Percentiles rank a stretch among this genome's conserved stretches.
Conservation (phyloP, 2,329 filamentous ascomycete genomes). For the Fusarium coicis region DNA sequence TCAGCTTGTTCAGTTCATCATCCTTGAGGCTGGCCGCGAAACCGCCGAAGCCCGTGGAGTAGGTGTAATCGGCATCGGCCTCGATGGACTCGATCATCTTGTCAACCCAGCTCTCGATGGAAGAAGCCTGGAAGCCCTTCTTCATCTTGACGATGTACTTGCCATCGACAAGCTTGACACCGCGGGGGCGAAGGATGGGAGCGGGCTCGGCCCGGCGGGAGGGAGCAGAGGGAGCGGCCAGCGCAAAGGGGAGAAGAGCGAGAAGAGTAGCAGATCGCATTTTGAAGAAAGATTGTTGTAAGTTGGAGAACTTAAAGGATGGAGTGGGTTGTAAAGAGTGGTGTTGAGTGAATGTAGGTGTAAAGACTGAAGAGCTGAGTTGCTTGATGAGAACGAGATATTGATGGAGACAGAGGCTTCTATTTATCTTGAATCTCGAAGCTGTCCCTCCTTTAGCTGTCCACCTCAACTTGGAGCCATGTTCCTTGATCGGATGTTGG, state of each 20-base stretch:
- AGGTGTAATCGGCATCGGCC: slow-evolving; percentile 48
- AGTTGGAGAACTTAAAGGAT: slow-evolving; percentile 7
- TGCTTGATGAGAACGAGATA: slow-evolving; percentile 16
- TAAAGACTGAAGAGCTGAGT: slow-evolving; percentile 30
- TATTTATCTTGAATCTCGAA: slow-evolving; percentile 34
- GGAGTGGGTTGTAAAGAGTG: slow-evolving; percentile 18
- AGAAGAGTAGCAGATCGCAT: slow-evolving; percentile 50
- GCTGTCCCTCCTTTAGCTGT: neutral
- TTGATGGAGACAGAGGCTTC: slow-evolving; percentile 1
- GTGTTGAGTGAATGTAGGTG: slow-evolving; percentile 18
- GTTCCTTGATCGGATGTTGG: neutral
- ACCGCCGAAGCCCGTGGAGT: slow-evolving; percentile 39
- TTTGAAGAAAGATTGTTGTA: slow-evolving; percentile 27
- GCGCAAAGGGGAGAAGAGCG: slow-evolving; percentile 47
- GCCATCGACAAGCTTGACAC: slow-evolving; percentile 46
- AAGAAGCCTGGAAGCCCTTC: slow-evolving; percentile 28
- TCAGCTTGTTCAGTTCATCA: slow-evolving; percentile 41
- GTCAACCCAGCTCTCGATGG: slow-evolving; percentile 28
- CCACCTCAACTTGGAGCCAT: neutral
- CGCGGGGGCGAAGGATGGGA: slow-evolving; percentile 49
- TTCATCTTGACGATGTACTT: slow-evolving; percentile 54
- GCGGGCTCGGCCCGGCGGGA: slow-evolving; percentile 48
- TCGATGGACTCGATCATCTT: slow-evolving; percentile 43
- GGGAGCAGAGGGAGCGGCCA: slow-evolving; percentile 48
- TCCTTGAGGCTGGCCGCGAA: slow-evolving; percentile 45